Conservation (phyloP, 495 filamentous ascomycete species). For the Daldinia vernicosa region DNA sequence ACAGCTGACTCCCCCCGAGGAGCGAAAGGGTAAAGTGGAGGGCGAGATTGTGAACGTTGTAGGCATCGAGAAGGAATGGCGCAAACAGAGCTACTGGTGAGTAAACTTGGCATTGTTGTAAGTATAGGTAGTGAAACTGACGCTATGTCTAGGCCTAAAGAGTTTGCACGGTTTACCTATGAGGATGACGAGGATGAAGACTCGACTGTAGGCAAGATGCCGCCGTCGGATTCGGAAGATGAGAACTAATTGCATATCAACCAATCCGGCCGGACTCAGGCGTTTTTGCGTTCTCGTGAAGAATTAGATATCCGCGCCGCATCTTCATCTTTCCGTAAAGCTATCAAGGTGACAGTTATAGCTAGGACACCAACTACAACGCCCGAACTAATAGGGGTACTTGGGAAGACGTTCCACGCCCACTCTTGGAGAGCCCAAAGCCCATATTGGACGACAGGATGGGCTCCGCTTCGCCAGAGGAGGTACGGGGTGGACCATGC, state of each 20-base stretch:
- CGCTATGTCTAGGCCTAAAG: constrained; percentile 69
- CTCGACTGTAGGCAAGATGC: constrained; percentile 83
- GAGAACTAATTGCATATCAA: constrained; percentile 48
- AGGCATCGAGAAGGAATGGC: constrained; percentile 88
- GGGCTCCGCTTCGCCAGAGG: constrained; percentile 80
- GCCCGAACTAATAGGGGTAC: constrained; percentile 78
- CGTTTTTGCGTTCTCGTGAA: constrained; percentile 35
- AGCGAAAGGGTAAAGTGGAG: constrained; percentile 77
- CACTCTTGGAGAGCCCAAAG: constrained; percentile 90
- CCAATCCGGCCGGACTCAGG: constrained; percentile 20
- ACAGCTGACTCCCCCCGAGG: constrained; percentile 69
- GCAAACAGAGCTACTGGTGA: constrained; percentile 90
- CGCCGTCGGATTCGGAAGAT: constrained; percentile 73
- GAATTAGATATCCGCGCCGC: constrained; percentile 31
- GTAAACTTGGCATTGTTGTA: constrained; percentile 34
- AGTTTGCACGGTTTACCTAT: constrained; percentile 74
- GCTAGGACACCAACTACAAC: constrained; percentile 78
- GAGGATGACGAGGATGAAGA: constrained; percentile 73
- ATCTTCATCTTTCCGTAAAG: constrained; percentile 38
- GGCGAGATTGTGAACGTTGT: constrained; percentile 96
- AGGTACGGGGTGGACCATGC: constrained; percentile 93
- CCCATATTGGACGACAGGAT: constrained; percentile 73
- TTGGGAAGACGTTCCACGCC: constrained; percentile 98
- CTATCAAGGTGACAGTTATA: constrained; percentile 66
- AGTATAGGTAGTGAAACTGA: constrained; percentile 32